Conservation (phyloP, 495 filamentous ascomycete species). For the Gamarada debralockiae region DNA sequence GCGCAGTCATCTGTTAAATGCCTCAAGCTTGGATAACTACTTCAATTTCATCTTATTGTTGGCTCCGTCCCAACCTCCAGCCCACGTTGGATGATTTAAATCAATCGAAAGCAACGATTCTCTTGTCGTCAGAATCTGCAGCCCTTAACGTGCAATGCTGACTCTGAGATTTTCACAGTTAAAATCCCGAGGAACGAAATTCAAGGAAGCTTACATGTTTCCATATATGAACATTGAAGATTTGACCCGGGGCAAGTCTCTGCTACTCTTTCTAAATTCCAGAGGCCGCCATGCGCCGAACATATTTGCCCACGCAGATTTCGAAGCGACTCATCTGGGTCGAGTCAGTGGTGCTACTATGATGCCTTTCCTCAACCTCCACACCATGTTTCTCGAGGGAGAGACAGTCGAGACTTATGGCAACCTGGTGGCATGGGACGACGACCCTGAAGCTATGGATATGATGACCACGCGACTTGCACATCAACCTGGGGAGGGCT, state of each 20-base stretch:
- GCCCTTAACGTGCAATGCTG: too few relatives aligned
- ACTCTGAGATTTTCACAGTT: too few relatives aligned
- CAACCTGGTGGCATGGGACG: conserved; percentile 35
- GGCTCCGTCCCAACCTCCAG: too few relatives aligned
- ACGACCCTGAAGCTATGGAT: conserved; percentile 33
- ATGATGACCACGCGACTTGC: conserved; percentile 26
- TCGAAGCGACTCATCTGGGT: conserved; percentile 29
- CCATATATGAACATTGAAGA: conserved; percentile 59
- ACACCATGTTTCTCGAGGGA: conserved; percentile 40
- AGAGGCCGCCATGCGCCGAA: conserved; percentile 40
- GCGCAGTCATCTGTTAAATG: too few relatives aligned
- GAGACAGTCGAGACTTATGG: conserved; percentile 36
- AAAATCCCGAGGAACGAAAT: conserved; percentile 12
- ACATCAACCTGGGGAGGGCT: conserved; percentile 35
- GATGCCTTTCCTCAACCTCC: conserved; percentile 31
- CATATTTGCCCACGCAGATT: conserved; percentile 33
- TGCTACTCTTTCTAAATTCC: conserved; percentile 46
- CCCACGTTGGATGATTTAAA: too few relatives aligned
- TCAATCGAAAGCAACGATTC: too few relatives aligned
- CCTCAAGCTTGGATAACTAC: too few relatives aligned
- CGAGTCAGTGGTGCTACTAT: conserved; percentile 16
- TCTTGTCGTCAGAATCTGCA: too few relatives aligned
- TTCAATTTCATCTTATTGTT: too few relatives aligned
- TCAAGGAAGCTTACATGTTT: conserved; percentile 38
- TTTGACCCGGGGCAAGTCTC: conserved; percentile 34